Evolutionary conservation across 2,329 filamentous ascomycete species (phyloP).

Genomic region (Biscogniauxia sp.): DNA sequence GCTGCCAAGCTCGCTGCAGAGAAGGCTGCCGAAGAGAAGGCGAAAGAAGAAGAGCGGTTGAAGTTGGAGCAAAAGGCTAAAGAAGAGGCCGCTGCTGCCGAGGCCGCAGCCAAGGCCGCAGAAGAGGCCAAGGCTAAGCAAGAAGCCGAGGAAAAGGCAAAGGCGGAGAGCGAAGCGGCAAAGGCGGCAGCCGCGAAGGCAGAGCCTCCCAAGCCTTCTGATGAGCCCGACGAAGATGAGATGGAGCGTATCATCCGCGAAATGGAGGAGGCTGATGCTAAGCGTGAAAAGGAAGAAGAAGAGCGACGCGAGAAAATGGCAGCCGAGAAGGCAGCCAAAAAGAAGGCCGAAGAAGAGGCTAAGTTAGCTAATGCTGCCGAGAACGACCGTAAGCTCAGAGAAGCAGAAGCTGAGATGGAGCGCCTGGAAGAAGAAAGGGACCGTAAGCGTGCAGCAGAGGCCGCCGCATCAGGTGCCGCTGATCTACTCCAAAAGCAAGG

Average conservation of each 20-base stretch:
- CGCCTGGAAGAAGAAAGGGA: slow-evolving; percentile 70
- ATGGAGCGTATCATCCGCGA: slow-evolving; percentile 60
- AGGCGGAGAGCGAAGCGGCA: slow-evolving; percentile 28
- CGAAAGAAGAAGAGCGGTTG: slow-evolving; percentile 23
- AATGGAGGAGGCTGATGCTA: slow-evolving; percentile 57
- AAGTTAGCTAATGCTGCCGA: slow-evolving; percentile 49
- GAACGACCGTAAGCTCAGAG: slow-evolving; percentile 65
- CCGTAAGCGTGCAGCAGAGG: slow-evolving; percentile 50
- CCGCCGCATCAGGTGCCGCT: slow-evolving; percentile 45
- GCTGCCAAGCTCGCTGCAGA: slow-evolving; percentile 32
- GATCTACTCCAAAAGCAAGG: slow-evolving; percentile 48
- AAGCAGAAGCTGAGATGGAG: slow-evolving; percentile 71
- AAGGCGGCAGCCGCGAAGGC: slow-evolving; percentile 32
- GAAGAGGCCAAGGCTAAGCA: slow-evolving; percentile 36
- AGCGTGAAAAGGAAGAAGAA: slow-evolving; percentile 47
- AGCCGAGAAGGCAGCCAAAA: slow-evolving; percentile 45
- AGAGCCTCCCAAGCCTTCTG: slow-evolving; percentile 32
- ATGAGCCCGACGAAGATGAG: slow-evolving; percentile 51
- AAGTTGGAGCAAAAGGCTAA: slow-evolving; percentile 29
- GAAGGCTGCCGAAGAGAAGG: slow-evolving; percentile 30
- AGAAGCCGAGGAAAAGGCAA: slow-evolving; percentile 27
- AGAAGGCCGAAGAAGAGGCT: slow-evolving; percentile 42
- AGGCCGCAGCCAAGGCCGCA: slow-evolving; percentile 26
- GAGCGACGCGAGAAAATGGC: slow-evolving; percentile 40
- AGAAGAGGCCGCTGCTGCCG: slow-evolving; percentile 20